Base-by-base conservation (phyloP, 768 basidiomycete genomes). In the Lactarius quietus region DNA sequence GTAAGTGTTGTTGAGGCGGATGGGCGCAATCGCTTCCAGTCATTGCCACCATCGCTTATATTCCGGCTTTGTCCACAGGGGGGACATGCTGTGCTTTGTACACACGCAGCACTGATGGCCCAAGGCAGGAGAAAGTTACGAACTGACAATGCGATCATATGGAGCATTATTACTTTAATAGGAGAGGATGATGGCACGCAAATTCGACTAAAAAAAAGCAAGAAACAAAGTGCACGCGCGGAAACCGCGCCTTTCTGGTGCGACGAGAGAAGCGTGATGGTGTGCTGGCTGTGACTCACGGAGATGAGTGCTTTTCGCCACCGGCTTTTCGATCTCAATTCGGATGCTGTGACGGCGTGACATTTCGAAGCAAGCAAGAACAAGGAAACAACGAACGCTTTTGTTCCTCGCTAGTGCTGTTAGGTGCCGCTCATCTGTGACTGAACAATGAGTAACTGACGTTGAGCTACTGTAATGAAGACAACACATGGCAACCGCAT, bases 401-500 rank as follows among this genome's bases (percentile, higher is more conserved):
- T 59, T 64, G 63, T 64, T 64, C 51, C 33, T n/a, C 36, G n/a
- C 1, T 36, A 63, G 55, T 45, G 9, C 38, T 15, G 48, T 15
- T 23, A 26, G 3, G 23, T 23, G 45, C n/a, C 43, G 20, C 43
- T 8, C 9, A n/a, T 10, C 43, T 9, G 52, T 7, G 63, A 29
- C 23, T 33, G 33, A 45, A 65, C 53, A 48, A 65, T 48, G 53
- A n/a, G 28, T n/a, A 6, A n/a, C n/a, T n/a, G n/a, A n/a, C 1
- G 7, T 53, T 17, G 31, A 31, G 23, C n/a, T n/a, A n/a, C n/a
- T n/a, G 52, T 52, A 23, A 28, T 45, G 12, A 48, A 29, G 36
- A 6, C 43, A 3, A 10, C 43, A 3, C 64, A 65, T 65, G 45
- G 64, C 38, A 61, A 65, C 64, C 54, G 45, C 38, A 38, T 59